Evolutionary conservation across 2,329 filamentous ascomycete genomes (phyloP).

Genomic region (Xylariaceae sp.): DNA sequence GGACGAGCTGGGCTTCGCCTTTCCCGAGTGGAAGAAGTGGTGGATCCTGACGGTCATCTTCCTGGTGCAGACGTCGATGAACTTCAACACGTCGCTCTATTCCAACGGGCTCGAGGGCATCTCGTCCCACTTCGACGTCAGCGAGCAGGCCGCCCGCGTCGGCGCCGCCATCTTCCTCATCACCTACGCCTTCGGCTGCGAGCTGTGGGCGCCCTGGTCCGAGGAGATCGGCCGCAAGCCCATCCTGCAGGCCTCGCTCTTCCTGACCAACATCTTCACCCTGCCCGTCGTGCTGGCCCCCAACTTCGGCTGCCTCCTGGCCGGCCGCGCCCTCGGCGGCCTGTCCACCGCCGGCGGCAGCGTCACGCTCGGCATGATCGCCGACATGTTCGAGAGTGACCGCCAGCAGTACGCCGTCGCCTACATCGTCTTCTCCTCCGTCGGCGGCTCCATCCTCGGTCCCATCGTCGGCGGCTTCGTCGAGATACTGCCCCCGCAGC

Average conservation of each 20-base stretch:
- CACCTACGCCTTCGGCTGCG: slow-evolving; percentile 76
- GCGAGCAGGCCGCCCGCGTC: slow-evolving; percentile 58
- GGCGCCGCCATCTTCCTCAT: slow-evolving; percentile 75
- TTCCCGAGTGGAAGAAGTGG: slow-evolving; percentile 59
- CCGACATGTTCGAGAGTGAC: slow-evolving; percentile 65
- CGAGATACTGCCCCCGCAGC: slow-evolving; percentile 48
- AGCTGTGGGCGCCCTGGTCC: slow-evolving; percentile 82
- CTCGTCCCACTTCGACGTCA: slow-evolving; percentile 58
- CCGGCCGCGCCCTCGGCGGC: slow-evolving; percentile 63
- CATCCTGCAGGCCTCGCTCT: slow-evolving; percentile 63
- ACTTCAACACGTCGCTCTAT: slow-evolving; percentile 70
- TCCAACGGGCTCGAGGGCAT: slow-evolving; percentile 63
- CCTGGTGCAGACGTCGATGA: slow-evolving; percentile 68
- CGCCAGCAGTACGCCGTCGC: slow-evolving; percentile 68
- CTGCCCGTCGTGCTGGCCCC: slow-evolving; percentile 64
- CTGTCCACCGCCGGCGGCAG: slow-evolving; percentile 65
- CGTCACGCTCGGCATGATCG: slow-evolving; percentile 68
- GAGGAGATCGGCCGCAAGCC: slow-evolving; percentile 75
- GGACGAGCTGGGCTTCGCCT: slow-evolving; percentile 57
- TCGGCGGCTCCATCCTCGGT: slow-evolving; percentile 68
- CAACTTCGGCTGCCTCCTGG: slow-evolving; percentile 64
- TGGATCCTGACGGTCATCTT: slow-evolving; percentile 66
- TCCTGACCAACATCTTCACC: slow-evolving; percentile 72
- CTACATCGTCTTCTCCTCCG: slow-evolving; percentile 61
- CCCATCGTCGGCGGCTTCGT: slow-evolving; percentile 74